A percentile compares a stretch with the other conserved stretches of the same genome.
phyloP scores from a whole-genome alignment of 805 yeast species.

The Torulaspora maleeae region DNA sequence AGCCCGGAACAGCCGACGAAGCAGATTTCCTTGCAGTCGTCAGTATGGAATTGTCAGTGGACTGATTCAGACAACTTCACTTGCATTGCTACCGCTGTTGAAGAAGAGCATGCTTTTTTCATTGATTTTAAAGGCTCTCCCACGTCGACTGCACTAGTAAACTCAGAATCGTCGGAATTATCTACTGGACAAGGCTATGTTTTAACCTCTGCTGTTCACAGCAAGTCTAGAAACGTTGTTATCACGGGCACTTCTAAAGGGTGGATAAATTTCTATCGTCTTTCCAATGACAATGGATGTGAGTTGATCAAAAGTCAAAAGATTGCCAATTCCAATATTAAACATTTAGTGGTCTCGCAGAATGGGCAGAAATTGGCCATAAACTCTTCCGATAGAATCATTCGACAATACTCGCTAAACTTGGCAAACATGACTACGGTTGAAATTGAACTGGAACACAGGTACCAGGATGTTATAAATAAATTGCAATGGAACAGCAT shows the following conservation, averaged over 20 bases:
- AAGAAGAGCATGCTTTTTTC: constrained; percentile 46
- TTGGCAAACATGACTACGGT: constrained; percentile 17
- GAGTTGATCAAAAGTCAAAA: constrained; percentile 46
- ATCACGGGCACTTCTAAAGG: constrained; percentile 82
- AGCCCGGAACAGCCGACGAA: constrained; percentile 37
- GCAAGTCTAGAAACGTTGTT: constrained; percentile 41
- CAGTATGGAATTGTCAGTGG: constrained; percentile 56
- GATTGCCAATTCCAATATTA: constrained; percentile 66
- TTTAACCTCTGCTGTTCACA: constrained; percentile 30
- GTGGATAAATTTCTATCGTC: constrained; percentile 50
- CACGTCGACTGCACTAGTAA: background rate
- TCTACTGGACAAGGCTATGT: constrained; percentile 24
- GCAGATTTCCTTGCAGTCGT: constrained; percentile 56
- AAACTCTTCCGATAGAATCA: constrained; percentile 72
- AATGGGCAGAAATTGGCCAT: constrained; percentile 61
- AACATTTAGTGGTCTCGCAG: constrained; percentile 55
- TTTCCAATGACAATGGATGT: constrained; percentile 10
- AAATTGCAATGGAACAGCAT: constrained; percentile 84
- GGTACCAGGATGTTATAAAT: constrained; percentile 87
- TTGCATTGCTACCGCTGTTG: constrained; percentile 63
- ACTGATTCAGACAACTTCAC: constrained; percentile 21
- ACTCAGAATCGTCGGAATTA: background rate
- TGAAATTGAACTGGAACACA: constrained; percentile 67
- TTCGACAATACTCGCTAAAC: constrained; percentile 46
- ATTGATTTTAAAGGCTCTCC: constrained; percentile 20